Percentiles rank a stretch among this genome's conserved stretches.
Conservation (phyloP, 768 basidiomycete species). For the Trametes coccinea region DNA sequence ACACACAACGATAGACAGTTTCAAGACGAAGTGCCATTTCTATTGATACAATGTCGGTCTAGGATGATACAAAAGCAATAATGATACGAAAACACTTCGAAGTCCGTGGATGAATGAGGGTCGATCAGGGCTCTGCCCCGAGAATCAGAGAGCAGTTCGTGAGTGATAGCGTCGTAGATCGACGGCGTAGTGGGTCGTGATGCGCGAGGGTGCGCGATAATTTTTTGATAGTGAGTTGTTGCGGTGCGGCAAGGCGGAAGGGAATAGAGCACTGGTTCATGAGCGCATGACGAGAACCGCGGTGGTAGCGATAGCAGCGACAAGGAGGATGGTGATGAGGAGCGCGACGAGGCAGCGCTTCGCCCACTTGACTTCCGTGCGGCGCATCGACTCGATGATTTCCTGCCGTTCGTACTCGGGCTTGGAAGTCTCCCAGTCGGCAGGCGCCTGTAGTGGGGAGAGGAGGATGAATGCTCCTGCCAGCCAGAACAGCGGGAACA, state of each 20-base stretch:
- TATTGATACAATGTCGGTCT: slow-evolving; percentile 8
- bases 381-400: slow-evolving; percentile 35
- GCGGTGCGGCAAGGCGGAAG: not conserved
- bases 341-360: slow-evolving; percentile 36
- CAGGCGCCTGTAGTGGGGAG: slow-evolving; percentile 41
- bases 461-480: slow-evolving; percentile 43
- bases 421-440: slow-evolving; percentile 39
- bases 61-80: slow-evolving; percentile 12
- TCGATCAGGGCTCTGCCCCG: not conserved
- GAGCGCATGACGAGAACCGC: slow-evolving; percentile 21
- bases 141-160: not conserved
- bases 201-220: not conserved
- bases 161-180: not conserved
- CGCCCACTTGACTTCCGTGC: slow-evolving; percentile 45
- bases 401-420: slow-evolving; percentile 37
- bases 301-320: slow-evolving; percentile 21
- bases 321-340: slow-evolving; percentile 21
- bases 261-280: not conserved
- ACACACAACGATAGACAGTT: not conserved
- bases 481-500: slow-evolving; percentile 52
- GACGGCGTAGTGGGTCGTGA: no score
- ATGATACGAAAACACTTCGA: not conserved
- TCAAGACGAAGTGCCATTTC: not conserved
- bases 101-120: not conserved
- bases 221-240: not conserved